Conservation (phyloP, 176 grass and related monocot genomes). For the Microstegium vimineum region DNA sequence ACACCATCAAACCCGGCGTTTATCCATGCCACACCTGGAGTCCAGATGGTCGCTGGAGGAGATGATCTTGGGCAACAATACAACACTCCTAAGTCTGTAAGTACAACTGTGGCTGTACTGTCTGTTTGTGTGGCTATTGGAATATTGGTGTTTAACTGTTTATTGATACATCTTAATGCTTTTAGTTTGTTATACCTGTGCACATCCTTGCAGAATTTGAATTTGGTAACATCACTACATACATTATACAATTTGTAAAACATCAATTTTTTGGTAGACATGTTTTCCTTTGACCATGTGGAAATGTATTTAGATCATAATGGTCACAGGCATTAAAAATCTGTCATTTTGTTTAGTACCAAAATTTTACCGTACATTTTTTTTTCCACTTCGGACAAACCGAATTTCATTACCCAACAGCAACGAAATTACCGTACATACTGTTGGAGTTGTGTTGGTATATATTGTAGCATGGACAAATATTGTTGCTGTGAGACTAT, state of each 20-base stretch:
- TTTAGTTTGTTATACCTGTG: not conserved
- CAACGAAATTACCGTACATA: no score
- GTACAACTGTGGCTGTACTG: not conserved
- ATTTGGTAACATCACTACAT: not conserved
- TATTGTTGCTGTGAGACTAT: not conserved
- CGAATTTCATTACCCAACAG: no score
- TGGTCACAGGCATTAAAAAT: not conserved
- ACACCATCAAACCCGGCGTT: conserved; percentile 45
- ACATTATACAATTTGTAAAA: not conserved
- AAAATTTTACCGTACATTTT: not conserved
- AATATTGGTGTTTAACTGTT: conserved; percentile 9
- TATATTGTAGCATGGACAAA: not conserved
- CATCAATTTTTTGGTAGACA: not conserved
- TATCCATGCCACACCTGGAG: conserved; percentile 82
- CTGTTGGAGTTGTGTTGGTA: not conserved
- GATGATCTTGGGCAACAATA: conserved; percentile 82
- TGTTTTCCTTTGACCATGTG: not conserved
- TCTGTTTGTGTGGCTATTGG: not conserved
- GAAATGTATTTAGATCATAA: not conserved
- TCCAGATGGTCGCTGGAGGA: conserved; percentile 57
- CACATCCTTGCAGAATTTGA: not conserved
- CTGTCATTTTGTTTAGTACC: not conserved
- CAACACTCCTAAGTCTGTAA: conserved; percentile 67
- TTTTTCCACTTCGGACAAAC: no score
- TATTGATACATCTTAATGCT: not conserved